Conservation (phyloP, 441 rosid genomes). For the Geranium incanum region DNA sequence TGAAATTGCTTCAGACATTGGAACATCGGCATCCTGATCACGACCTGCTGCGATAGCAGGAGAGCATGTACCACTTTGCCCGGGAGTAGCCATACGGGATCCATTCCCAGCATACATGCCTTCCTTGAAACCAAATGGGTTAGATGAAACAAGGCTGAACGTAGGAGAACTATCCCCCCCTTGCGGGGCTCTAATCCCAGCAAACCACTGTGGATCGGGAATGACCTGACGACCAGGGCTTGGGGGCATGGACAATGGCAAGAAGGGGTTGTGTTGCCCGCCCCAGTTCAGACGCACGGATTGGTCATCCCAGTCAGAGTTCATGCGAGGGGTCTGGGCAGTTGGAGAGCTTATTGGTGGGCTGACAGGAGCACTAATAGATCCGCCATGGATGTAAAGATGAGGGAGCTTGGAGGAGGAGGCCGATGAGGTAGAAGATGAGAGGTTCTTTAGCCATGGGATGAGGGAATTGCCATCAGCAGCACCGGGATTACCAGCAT, state of each 20-base stretch:
- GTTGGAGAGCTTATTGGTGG: slow-evolving; percentile 71
- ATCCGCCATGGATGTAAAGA: slow-evolving; percentile 51
- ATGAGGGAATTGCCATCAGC: slow-evolving; percentile 48
- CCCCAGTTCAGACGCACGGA: slow-evolving; percentile 32
- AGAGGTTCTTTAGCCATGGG: slow-evolving; percentile 65
- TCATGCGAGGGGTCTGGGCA: slow-evolving; percentile 47
- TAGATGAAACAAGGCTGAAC: slow-evolving; percentile 48
- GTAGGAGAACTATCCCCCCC: slow-evolving; percentile 57
- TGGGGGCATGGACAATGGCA: slow-evolving; percentile 53
- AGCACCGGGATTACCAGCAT: slow-evolving; percentile 39
- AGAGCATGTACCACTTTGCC: slow-evolving; percentile 70
- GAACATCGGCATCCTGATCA: slow-evolving; percentile 55
- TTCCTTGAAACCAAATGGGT: slow-evolving; percentile 50
- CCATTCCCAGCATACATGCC: slow-evolving; percentile 43
- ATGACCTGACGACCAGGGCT: slow-evolving; percentile 52
- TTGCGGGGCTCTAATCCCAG: slow-evolving; percentile 51
- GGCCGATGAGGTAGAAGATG: slow-evolving; percentile 57
- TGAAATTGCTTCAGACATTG: slow-evolving; percentile 45
- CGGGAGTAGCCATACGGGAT: slow-evolving; percentile 60
- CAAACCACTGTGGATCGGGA: slow-evolving; percentile 64
- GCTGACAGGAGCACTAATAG: slow-evolving; percentile 70
- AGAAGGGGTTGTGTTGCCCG: slow-evolving; percentile 30
- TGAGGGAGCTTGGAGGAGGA: slow-evolving; percentile 54
- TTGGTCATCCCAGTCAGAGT: slow-evolving; percentile 39
- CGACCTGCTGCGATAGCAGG: slow-evolving; percentile 47